A percentile compares a stretch with the other conserved stretches of the same genome.
These are phyloP conservation scores for Ormosia emarginata DNA, from an alignment of 306 rosid genomes.

Conservation along the genomic window DNA sequence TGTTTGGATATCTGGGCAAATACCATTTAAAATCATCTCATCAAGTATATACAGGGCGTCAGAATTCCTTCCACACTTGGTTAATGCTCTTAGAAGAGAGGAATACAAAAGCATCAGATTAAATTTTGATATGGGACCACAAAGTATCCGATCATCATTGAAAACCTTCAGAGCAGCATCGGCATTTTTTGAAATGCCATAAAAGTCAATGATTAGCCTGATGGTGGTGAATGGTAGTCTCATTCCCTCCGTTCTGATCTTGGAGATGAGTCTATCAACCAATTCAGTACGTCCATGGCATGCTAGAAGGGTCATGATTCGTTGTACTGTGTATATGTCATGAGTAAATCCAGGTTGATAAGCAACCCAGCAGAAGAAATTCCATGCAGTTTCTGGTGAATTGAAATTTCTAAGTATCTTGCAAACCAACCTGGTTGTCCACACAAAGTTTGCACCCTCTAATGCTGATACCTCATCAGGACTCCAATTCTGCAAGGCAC, in stretches of 20 bases:
- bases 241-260: slow-evolving; percentile 70
- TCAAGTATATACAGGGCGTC: slow-evolving; percentile 65
- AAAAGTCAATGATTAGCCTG: slow-evolving; percentile 67
- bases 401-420: slow-evolving; percentile 65
- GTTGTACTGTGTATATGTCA: slow-evolving; percentile 71
- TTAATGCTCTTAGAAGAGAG: slow-evolving; percentile 67
- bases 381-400: slow-evolving; percentile 75
- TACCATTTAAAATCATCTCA: slow-evolving; percentile 66
- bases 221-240: slow-evolving; percentile 67
- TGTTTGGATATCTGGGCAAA: slow-evolving; percentile 73
- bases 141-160: slow-evolving; percentile 46
- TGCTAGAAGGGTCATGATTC: slow-evolving; percentile 64
- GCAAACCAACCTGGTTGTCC: slow-evolving; percentile 78
- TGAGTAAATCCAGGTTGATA: slow-evolving; percentile 71
- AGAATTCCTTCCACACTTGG: slow-evolving; percentile 59
- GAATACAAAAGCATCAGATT: slow-evolving; percentile 69
- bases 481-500: slow-evolving; percentile 63
- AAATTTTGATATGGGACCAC: slow-evolving; percentile 57
- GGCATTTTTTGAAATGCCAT: slow-evolving; percentile 73
- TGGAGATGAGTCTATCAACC: slow-evolving; percentile 62
- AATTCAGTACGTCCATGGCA: slow-evolving; percentile 57
- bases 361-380: slow-evolving; percentile 80
- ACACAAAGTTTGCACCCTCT: slow-evolving; percentile 64
- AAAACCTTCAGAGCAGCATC: slow-evolving; percentile 82
- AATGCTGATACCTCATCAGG: slow-evolving; percentile 59